Percentiles rank a stretch among this genome's conserved stretches.
Conservation (phyloP, 2,329 filamentous ascomycete genomes). For the Fusarium hainanense region DNA sequence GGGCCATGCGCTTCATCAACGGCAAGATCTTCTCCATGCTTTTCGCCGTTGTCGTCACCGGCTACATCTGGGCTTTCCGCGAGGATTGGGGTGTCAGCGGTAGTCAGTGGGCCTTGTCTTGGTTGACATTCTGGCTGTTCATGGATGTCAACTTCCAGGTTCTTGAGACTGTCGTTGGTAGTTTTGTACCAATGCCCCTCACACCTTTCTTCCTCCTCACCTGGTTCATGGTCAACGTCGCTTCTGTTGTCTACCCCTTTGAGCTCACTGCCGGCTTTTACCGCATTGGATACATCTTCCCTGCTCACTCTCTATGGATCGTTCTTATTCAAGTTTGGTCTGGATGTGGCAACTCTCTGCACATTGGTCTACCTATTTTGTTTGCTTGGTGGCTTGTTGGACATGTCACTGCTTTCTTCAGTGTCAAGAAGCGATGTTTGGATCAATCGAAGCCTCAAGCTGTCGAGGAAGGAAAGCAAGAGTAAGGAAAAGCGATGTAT, state of each 20-base stretch:
- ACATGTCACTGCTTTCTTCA: slow-evolving; percentile 41
- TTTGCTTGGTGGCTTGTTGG: slow-evolving; percentile 54
- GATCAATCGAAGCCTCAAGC: slow-evolving; percentile 14
- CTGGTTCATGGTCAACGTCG: slow-evolving; percentile 56
- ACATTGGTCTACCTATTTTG: slow-evolving; percentile 55
- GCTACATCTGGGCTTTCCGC: slow-evolving; percentile 58
- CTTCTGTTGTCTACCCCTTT: slow-evolving; percentile 52
- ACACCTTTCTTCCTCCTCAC: slow-evolving; percentile 57
- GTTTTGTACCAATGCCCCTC: slow-evolving; percentile 49
- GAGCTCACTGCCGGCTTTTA: slow-evolving; percentile 55
- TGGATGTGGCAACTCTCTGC: slow-evolving; percentile 53
- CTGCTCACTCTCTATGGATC: slow-evolving; percentile 50
- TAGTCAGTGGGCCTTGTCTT: slow-evolving; percentile 41
- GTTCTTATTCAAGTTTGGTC: slow-evolving; percentile 57
- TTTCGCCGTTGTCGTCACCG: slow-evolving; percentile 53
- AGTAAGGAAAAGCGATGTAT: not conserved
- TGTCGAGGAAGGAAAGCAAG: slow-evolving; percentile 12
- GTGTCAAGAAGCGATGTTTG: slow-evolving; percentile 42
- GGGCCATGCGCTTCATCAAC: slow-evolving; percentile 41
- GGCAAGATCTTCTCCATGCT: slow-evolving; percentile 50
- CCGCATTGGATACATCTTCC: slow-evolving; percentile 52
- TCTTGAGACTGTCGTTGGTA: slow-evolving; percentile 50
- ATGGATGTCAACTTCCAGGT: slow-evolving; percentile 57
- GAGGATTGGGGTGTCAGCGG: slow-evolving; percentile 55
- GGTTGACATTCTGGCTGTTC: slow-evolving; percentile 53